These are phyloP conservation scores for Neonothopanus nambi DNA, from an alignment of 1,284 basidiomycete species.

Conservation along the genomic window DNA sequence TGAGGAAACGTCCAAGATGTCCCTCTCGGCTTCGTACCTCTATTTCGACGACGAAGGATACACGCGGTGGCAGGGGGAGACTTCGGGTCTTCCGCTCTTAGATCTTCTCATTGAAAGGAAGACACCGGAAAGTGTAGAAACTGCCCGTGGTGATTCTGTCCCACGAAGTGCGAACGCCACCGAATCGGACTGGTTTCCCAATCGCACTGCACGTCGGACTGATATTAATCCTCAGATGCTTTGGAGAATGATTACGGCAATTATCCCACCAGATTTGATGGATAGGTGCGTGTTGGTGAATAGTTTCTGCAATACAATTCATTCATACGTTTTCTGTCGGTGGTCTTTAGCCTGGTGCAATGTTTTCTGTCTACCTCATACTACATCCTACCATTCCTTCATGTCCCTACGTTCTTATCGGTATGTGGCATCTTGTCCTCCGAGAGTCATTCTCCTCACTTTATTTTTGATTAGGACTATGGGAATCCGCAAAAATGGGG, in stretches of 20 bases:
- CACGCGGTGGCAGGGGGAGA: conserved; percentile 86
- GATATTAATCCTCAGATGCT: conserved; percentile 79
- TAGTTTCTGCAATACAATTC: conserved; percentile 10
- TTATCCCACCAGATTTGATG: conserved; percentile 86
- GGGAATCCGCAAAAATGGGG: conserved; percentile 91
- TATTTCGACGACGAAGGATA: conserved; percentile 84
- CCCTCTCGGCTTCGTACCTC: conserved; percentile 71
- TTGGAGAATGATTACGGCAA: conserved; percentile 74
- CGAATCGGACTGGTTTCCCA: conserved; percentile 70
- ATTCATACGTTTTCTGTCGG: conserved; percentile 6
- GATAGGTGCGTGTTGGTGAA: conserved; percentile 59
- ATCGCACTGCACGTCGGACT: conserved; percentile 68
- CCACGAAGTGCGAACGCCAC: conserved; percentile 21
- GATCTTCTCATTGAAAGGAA: conserved; percentile 74
- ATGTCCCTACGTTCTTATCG: conserved; percentile 83
- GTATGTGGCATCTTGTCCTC: conserved; percentile 43
- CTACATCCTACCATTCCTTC: conserved; percentile 87
- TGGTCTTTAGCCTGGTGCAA: conserved; percentile 61
- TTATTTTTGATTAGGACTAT: conserved; percentile 64
- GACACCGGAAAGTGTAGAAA: conserved; percentile 25
- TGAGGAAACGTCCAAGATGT: conserved; percentile 61
- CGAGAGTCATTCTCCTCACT: conserved; percentile 5
- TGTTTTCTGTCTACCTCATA: conserved; percentile 88
- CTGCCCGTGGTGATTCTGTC: conserved; percentile 19
- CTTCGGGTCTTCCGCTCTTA: conserved; percentile 83